Evolutionary conservation across 2,329 filamentous ascomycete species (phyloP).

Genomic region (Talaromyces pinophilus): DNA sequence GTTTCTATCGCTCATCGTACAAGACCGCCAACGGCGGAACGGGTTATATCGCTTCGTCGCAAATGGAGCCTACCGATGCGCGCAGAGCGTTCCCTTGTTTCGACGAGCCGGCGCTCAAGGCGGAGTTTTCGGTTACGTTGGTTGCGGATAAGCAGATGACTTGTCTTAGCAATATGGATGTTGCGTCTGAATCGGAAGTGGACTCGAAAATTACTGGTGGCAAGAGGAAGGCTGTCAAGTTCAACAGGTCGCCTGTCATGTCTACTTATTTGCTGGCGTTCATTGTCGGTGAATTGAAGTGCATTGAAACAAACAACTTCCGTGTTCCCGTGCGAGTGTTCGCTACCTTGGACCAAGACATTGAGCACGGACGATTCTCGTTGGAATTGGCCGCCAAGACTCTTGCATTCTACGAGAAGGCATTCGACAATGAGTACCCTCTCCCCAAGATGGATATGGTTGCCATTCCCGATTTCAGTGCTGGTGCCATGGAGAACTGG

Average conservation of each 20-base stretch:
- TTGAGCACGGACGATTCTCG: constrained; percentile 88
- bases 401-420: constrained; percentile 91
- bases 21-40: constrained; percentile 76
- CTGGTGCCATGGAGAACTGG: constrained; percentile 99
- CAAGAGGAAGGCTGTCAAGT: constrained; percentile 82
- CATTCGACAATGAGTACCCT: constrained; percentile 83
- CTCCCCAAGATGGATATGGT: constrained; percentile 96
- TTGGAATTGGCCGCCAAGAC: constrained; percentile 86
- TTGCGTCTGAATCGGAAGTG: constrained; percentile 74
- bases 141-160: constrained; percentile 88
- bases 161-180: constrained; percentile 96
- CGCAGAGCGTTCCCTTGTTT: constrained; percentile 93
- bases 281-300: constrained; percentile 90
- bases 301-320: constrained; percentile 89
- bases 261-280: constrained; percentile 95
- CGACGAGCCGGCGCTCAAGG: constrained; percentile 92
- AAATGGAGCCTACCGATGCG: constrained; percentile 96
- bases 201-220: constrained; percentile 62
- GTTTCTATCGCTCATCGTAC: constrained; percentile 95
- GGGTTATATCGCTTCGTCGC: constrained; percentile 82
- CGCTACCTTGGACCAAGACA: constrained; percentile 83
- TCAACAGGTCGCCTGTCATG: constrained; percentile 91
- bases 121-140: constrained; percentile 86
- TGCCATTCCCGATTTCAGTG: constrained; percentile 92
- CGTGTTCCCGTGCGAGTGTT: constrained; percentile 92